Evolutionary conservation across 2,329 filamentous ascomycete species (phyloP), one percentile per base, ranked within the genome.

Genomic region (Neocucurbitaria cava): DNA sequence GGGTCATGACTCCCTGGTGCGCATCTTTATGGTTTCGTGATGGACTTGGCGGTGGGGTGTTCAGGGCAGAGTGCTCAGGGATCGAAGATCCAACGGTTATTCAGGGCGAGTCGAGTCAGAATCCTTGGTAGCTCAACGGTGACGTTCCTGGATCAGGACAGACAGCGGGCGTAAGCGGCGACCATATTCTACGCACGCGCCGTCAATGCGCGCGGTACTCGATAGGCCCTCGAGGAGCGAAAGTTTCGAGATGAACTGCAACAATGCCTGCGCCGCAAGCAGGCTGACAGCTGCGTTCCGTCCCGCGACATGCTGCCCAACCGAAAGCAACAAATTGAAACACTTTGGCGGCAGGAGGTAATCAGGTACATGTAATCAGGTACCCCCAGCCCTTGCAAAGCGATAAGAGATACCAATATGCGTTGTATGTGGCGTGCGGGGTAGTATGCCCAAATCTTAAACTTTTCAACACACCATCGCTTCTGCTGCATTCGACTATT

Each of bases 21-120:
- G 49, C 50, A 41, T 54, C n/a, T 26, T 23, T 50, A 44, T 49
- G 13, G 52, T 40, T 41, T 54, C 49, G 45, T 31, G 46, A 33
- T 26, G 46, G 17, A 28, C 30, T 20, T 50, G 44, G 38, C 35
- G 28, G 52, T 54, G 46, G 49, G 60, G 31, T 46, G 26, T 46
- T 49, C 38, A 21, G 50, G 43, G 55, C 53, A 43, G 17, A 13
- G 44, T 38, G 20, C 31, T 33, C 40, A 49, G 57, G 56, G 46
- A 65, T 62, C 58, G 58, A 45, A 51, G 54, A 47, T 59, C 56
- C 61, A 67, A 67, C 62, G 61, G 53, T 49, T 39, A 52, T 63
- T 46, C 36, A 52, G 56, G 54, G 54, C 52, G 5, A 5, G 28
- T 49, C 54, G 61, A 67, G 59, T 65, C 62, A 60, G 42, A 30